Evolutionary conservation across 1,139 yeast genomes (phyloP), one percentile per base, ranked within the genome.

Genomic region (Suhomyces taliae): DNA sequence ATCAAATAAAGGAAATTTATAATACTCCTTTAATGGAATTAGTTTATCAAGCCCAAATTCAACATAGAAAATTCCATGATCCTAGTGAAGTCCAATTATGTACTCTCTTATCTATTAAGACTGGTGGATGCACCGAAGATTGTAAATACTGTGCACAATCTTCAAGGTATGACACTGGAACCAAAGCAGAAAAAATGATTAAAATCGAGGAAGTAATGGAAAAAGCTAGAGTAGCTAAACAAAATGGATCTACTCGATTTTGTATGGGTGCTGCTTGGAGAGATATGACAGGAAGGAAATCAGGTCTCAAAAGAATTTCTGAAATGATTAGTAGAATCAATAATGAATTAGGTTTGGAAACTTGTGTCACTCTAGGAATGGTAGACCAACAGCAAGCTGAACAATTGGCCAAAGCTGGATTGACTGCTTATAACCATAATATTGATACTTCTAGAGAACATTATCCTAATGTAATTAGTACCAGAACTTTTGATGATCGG

Each of bases 261-360:
- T 87, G 95, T 61, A 82, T 87, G 85, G 95, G 95, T 39, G 90
- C 93, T 10, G 95, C 95, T 1, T 87, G 93, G 93, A 76, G 95
- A 61, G 93, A 86, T 52, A 87, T 87, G 95, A 71, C 74, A 40
- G 95, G 95, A 8, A 72, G 95, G 43, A 87, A 85, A 61, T 78
- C 83, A 26, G 90, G 87, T 0, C 62, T 87, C 52, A 79, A 76
- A 52, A 79, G 73, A 54, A 84, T 87, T 48, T 71, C 82, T 15
- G 78, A 81, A 46, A 86, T 87, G 93, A 85, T 87, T 26, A 63
- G 71, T 27, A 78, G 70, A 48, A 85, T 87, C 46, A 83, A 85
- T 56, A 58, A 64, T 40, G 85, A 81, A 35, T 66, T 87, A 63
- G 82, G 83, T 0, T 71, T 87, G 80, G 95, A 87, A 61, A 82